phyloP scores from a whole-genome alignment of 306 rosid genomes.

The Erythrophleum fordii region DNA sequence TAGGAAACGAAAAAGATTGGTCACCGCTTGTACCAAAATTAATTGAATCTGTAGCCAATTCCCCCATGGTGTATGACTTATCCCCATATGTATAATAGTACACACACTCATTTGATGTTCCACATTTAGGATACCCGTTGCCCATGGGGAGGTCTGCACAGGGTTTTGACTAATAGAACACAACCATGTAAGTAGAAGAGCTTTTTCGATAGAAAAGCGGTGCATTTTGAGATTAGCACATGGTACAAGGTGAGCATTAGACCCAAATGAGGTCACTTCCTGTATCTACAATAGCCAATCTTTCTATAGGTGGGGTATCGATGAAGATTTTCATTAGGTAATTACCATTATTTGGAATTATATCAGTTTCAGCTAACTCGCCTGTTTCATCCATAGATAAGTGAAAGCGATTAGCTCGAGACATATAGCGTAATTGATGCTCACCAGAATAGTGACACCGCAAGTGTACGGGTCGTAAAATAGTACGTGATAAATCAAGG shows the following conservation, averaged over 20 bases:
- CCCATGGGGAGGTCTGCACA: background rate
- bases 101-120: background rate
- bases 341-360: background rate
- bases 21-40: background rate
- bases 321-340: conserved; percentile 17
- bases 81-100: background rate
- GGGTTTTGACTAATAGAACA: background rate
- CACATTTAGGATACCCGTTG: background rate
- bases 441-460: too few species aligned
- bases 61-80: background rate
- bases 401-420: background rate
- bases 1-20: background rate
- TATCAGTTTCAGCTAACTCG: background rate
- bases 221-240: background rate
- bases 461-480: too few species aligned
- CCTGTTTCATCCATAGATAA: too few species aligned
- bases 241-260: background rate
- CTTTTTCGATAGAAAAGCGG: background rate
- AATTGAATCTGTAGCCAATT: background rate
- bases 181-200: background rate
- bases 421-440: too few species aligned
- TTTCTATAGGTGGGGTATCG: background rate
- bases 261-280: conserved; percentile 31
- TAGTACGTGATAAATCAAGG: too few species aligned
- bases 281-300: background rate